Base-by-base conservation (phyloP, 352 stramenopile genomes). In the Globisporangium perplexum region DNA sequence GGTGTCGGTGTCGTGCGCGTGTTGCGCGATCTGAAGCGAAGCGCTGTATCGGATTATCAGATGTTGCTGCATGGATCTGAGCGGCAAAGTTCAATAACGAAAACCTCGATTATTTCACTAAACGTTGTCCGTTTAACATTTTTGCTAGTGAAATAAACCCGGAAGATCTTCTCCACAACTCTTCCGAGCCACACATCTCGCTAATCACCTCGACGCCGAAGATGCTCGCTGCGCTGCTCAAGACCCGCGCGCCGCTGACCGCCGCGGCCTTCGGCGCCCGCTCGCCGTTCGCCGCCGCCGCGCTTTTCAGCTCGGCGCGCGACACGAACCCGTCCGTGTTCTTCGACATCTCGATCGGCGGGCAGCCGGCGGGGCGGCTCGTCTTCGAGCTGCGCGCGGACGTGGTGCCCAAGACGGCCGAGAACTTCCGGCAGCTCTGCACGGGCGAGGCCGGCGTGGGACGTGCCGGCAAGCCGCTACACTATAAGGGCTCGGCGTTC, bases 401-500 rank as follows among this genome's bases (percentile, higher is more conserved):
- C 62, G 88, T 98, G 26, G 95, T 96, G 50, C 97, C 97, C 20
- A 98, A 98, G 70, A 99, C 97, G 30, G 97, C 95, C 35, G 96
- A 99, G 66, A 99, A 99, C 74, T 99, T 99, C 71, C 75, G 91
- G 36, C 75, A 86, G 57, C 73, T 99, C 14, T 99, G 96, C 85
- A 99, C 96, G 45, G 97, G 96, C 56, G 97, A 99, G 68, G 96
- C 95, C n/a, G 94, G 93, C 54, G 65, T 85, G 24, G 89, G 93
- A 52, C 73, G 82, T 52, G 73, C 73, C 15, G 83, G 83, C 64
- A 88, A 88, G 67, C 63, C 84, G 42, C 63, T 95, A 48, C 76
- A 90, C 70, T 96, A 93, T 77, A 95, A 96, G 68, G 83, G 82
- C 50, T 92, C 73, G 35, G 72, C 60, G 44, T 97, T 98, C 76